Evolutionary conservation across 1,284 basidiomycete species (phyloP), one percentile per base, ranked within the genome.

Genomic region (Ustilago tritici): DNA sequence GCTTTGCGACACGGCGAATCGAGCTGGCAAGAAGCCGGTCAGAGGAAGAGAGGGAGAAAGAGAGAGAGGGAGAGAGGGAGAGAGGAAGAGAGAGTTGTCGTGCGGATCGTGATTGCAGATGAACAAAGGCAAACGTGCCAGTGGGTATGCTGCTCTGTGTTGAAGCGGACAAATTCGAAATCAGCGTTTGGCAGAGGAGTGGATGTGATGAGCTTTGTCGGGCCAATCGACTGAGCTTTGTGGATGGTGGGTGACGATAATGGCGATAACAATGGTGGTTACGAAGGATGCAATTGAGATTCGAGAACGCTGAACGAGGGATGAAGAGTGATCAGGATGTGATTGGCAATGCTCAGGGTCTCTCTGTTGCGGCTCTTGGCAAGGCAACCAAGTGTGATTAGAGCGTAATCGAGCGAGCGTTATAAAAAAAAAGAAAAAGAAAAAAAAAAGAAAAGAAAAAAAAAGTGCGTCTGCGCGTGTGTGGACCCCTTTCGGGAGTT

Each of bases 271-370:
- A 19, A 11, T 46, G 43, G n/a, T 19, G 43, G 43, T 46, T 7
- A 19, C 43, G 43, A 46, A 46, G 43, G n/a, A 19, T 9, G 19
- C n/a, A n/a, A 19, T 3, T 19, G 43, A 17, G 11, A 46, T 23
- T 9, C n/a, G 43, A 19, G 15, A 46, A 46, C 6, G 43, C 43
- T 19, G 43, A 46, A 15, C 23, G 23, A 19, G 19, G 43, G n/a
- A 11, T 46, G 43, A 38, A 38, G 10, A 9, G 36, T 38, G 36
- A 38, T 38, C 36, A 38, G 36, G 5, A 38, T 41, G 40, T 46
- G 43, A 46, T 46, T 46, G 6, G 43, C 17, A 46, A 46, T 46
- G 43, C 43, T 46, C 43, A 46, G 43, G 43, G 43, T 46, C 43
- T 46, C 40, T 41, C 7, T 41, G 14, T 17, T 6, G 10, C 15